phyloP scores from a whole-genome alignment of 495 filamentous ascomycete genomes.

The Melanomma pulvis-pyrius region DNA sequence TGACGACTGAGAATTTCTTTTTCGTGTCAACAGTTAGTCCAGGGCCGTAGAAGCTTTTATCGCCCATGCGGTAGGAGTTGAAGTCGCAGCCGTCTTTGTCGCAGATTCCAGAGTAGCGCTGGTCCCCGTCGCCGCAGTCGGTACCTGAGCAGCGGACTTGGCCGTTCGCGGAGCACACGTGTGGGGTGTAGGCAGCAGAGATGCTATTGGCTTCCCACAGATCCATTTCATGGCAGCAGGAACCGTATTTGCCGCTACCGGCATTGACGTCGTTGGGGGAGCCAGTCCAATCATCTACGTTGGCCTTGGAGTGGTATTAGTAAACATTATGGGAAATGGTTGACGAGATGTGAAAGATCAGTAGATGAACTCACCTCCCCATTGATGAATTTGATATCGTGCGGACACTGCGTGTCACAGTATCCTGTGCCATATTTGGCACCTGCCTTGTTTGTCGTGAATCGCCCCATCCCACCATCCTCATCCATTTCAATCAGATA shows the following conservation, averaged over 20 bases:
- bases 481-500: slow-evolving; percentile 66
- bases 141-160: slow-evolving; percentile 33
- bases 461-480: slow-evolving; percentile 55
- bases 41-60: slow-evolving; percentile 58
- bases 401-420: slow-evolving; percentile 69
- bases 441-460: slow-evolving; percentile 59
- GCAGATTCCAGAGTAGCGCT: slow-evolving; percentile 57
- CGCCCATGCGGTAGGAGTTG: slow-evolving; percentile 64
- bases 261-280: slow-evolving; percentile 64
- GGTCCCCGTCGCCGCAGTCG: slow-evolving; percentile 46
- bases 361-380: slow-evolving; percentile 50
- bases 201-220: slow-evolving; percentile 40
- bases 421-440: slow-evolving; percentile 70
- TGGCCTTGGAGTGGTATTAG: slow-evolving; percentile 33
- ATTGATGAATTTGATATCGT: slow-evolving; percentile 58
- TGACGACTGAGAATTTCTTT: slow-evolving; percentile 65
- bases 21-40: slow-evolving; percentile 61
- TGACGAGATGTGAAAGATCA: background rate
- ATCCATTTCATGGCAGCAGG: slow-evolving; percentile 40
- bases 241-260: slow-evolving; percentile 56
- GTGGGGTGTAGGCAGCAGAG: slow-evolving; percentile 44
- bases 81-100: slow-evolving; percentile 67
- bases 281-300: slow-evolving; percentile 58
- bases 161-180: slow-evolving; percentile 37
- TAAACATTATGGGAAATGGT: background rate